Evolutionary conservation across 2,329 filamentous ascomycete genomes (phyloP).

Genomic region (Davidsoniella eucalypti): DNA sequence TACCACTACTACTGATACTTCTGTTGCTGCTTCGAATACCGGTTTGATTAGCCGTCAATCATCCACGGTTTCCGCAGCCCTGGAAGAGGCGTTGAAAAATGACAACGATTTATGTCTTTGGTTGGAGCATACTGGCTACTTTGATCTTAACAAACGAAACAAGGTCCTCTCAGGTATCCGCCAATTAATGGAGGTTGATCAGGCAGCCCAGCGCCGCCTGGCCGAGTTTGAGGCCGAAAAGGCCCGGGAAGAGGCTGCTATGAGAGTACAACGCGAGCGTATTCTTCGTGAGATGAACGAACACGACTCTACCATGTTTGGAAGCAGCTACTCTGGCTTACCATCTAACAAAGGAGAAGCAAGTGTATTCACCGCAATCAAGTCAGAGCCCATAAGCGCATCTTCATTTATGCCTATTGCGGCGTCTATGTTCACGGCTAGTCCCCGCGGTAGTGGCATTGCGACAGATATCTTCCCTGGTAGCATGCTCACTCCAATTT

Average conservation of each 20-base stretch:
- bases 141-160: slow-evolving; percentile 14
- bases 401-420: not conserved
- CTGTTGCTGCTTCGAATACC: too few species aligned
- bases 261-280: slow-evolving; percentile 15
- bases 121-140: slow-evolving; percentile 17
- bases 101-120: slow-evolving; percentile 16
- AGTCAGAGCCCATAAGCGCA: not conserved
- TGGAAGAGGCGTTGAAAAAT: not conserved
- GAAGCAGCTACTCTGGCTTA: not conserved
- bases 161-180: slow-evolving; percentile 13
- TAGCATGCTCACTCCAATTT: too few species aligned
- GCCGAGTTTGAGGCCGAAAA: slow-evolving; percentile 13
- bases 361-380: not conserved
- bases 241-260: not conserved
- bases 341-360: not conserved
- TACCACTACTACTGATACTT: too few species aligned
- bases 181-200: slow-evolving; percentile 14
- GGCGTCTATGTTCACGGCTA: too few species aligned
- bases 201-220: slow-evolving; percentile 14
- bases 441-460: too few species aligned
- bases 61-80: not conserved
- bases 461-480: too few species aligned
- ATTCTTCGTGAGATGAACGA: slow-evolving; percentile 14
- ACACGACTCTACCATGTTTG: not conserved
- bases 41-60: too few species aligned